Base-by-base conservation (phyloP, 139 green algal genomes). In the Chlorella sp. region DNA sequence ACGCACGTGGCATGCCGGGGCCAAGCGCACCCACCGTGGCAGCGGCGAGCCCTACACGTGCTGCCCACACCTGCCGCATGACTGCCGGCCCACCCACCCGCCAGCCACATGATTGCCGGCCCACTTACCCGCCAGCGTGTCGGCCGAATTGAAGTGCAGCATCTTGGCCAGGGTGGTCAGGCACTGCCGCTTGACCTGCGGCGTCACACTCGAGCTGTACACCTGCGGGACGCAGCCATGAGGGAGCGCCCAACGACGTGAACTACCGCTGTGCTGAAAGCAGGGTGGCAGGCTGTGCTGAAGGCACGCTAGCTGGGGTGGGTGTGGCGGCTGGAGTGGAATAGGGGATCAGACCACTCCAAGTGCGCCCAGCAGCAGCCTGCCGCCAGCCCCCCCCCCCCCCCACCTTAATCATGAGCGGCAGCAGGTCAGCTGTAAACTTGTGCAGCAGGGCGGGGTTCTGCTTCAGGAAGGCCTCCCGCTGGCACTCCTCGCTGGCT, bases 111-210 rank as follows among this genome's bases (percentile, higher is more conserved):
- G 2, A 24, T 2, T 60, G 51, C 51, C 51, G 2, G 13, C 51
- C 4, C 46, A 26, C 51, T 60, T 16, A 60, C 51, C 51, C 14
- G 84, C 60, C 70, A 99, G 92, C 44, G 92, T 89, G 2, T 85
- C 73, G 0, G 91, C 38, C 0, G 90, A 78, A 36, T 86, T 84
- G 62, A 91, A 90, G 64, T 92, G 76, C 36, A 99, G 81, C 60
- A 98, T 62, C 83, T 97, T 96, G 22, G 88, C 77, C 30, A 98
- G 87, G 14, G 88, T 84, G 40, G 80, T 77, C 32, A 99, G 91
- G 85, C 90, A 96, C 64, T 93, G 88, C 20, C 87, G 79, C 51
- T 94, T 94, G 38, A 98, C 93, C 28, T 82, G 68, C 58, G 81
- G 85, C 26, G 95, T 87, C 24, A 91, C 92, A 7, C 91, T 95